Evolutionary conservation across 495 filamentous ascomycete species (phyloP).

Genomic region (Talaromyces proteolyticus): DNA sequence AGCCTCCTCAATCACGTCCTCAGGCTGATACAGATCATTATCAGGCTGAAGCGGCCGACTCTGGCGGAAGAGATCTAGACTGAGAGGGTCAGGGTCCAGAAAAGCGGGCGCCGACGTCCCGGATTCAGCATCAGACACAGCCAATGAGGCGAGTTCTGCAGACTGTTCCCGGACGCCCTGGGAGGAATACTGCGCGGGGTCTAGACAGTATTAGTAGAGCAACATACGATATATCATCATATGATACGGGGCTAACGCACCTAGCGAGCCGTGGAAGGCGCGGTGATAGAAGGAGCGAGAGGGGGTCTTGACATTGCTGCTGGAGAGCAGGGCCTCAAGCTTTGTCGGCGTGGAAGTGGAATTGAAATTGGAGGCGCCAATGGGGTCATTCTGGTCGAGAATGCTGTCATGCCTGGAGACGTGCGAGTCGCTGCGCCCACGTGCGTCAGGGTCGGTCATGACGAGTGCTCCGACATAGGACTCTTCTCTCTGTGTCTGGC

Average conservation of each 20-base stretch:
- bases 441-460: conserved; percentile 1
- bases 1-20: neutral
- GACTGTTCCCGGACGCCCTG: conserved; percentile 83
- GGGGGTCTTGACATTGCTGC: conserved; percentile 53
- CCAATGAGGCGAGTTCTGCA: conserved; percentile 80
- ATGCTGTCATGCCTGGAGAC: conserved; percentile 15
- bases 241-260: conserved; percentile 34
- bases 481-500: no score
- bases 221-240: conserved; percentile 7
- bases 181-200: conserved; percentile 65
- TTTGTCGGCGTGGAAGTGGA: neutral
- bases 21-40: no score
- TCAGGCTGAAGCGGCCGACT: conserved; percentile 4
- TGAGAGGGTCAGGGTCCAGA: conserved; percentile 18
- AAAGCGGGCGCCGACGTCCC: conserved; percentile 20
- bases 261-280: conserved; percentile 56
- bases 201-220: conserved; percentile 38
- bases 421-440: conserved; percentile 30
- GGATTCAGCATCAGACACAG: conserved; percentile 48
- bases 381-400: conserved; percentile 6
- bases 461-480: neutral
- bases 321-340: neutral
- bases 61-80: conserved; percentile 29
- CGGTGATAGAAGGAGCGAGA: conserved; percentile 76
- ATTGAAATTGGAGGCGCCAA: conserved; percentile 13